Evolutionary conservation across 257 asterid species (phyloP).

Genomic region (Petunia secreta): DNA sequence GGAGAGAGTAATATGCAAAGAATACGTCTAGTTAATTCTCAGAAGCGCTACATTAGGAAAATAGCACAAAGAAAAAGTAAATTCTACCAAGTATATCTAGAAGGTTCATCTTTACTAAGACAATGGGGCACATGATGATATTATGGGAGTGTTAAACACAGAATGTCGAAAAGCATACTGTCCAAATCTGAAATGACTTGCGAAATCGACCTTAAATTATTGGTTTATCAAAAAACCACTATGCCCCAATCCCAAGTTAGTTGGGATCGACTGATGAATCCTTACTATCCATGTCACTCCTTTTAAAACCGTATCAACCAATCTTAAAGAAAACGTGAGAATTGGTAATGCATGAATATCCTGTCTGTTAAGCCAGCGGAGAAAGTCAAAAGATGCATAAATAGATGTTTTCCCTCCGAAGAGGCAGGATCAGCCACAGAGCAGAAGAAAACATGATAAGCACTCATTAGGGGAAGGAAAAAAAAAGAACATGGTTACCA

Average conservation of each 20-base stretch:
- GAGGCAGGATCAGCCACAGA: slow-evolving; percentile 9
- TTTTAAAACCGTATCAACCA: neutral
- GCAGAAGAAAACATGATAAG: slow-evolving; percentile 25
- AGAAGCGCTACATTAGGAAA: neutral
- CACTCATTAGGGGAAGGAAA: neutral
- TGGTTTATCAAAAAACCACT: neutral
- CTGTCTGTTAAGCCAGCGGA: neutral
- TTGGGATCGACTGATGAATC: too few species aligned
- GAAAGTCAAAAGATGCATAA: slow-evolving; percentile 10
- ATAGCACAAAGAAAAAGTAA: neutral
- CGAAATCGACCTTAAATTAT: neutral
- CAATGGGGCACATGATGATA: too few species aligned
- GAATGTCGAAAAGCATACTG: too few species aligned
- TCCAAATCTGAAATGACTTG: neutral
- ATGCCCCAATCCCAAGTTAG: neutral
- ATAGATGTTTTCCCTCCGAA: neutral
- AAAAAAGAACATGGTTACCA: neutral
- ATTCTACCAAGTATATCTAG: neutral
- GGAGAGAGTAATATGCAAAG: neutral
- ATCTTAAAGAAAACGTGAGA: neutral
- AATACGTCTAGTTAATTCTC: slow-evolving; percentile 5
- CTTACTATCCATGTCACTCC: too few species aligned
- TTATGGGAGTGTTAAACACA: too few species aligned
- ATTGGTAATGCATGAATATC: neutral
- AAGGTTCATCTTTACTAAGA: neutral